Base-by-base conservation (phyloP, 257 asterid genomes). In the Nicotiana paniculata region DNA sequence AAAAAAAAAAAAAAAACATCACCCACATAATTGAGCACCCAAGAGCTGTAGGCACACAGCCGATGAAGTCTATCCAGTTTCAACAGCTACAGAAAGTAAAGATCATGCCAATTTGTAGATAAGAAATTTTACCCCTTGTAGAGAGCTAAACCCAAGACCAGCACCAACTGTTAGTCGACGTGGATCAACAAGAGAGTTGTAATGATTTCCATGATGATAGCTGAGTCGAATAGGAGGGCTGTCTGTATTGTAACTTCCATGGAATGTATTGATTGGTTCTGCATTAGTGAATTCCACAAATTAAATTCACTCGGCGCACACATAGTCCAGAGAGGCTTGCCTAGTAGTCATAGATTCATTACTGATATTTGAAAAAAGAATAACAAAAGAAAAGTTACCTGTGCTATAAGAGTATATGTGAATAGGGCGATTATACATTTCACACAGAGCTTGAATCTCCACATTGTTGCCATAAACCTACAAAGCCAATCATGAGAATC, bases 391-490 rank as follows among this genome's bases (percentile, higher is more conserved):
- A 77, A 39, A 57, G 55, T 84, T 84, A 96, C 99, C 98, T 90
- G 99, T 90, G 89, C 93, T 91, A 91, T 92, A 96, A 39, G 98
- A 96, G 86, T 92, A 95, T 83, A 96, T 96, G 81, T 96, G 99
- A 76, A 94, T 94, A 54, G 99, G 99, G 81, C 98, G 97, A 87
- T 94, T 94, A 88, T 96, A 96, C 97, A 96, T 96, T 86, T 96
- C 98, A 81, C 93, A 93, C 83, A 96, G 77, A 80, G 97, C 97
- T 88, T 96, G 99, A 84, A 96, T 96, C 93, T 96, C 99, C 82
- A 90, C 89, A 84, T 96, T 96, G 88, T 96, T 96, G 63, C 99
- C 98, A 76, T 93, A 94, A 67, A 94, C 98, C 99, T 94, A 88
- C 83, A 83, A 81, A 64, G 55, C 55, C 77, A 85, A 24, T 61